Evolutionary conservation across 2,329 filamentous ascomycete species (phyloP), one percentile per base, ranked within the genome.

Genomic region (Exophiala sideris): DNA sequence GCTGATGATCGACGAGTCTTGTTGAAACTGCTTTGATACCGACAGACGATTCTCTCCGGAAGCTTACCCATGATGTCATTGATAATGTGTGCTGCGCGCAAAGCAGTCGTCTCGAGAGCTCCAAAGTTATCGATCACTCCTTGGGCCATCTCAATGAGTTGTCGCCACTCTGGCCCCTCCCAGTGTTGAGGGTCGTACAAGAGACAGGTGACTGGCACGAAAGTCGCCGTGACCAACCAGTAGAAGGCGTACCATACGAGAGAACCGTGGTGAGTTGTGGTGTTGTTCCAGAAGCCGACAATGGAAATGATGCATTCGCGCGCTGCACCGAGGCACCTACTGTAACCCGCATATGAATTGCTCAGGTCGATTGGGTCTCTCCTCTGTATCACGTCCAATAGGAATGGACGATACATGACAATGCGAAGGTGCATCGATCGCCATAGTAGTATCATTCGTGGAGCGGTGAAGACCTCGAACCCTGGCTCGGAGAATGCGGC

Each of bases 201-300:
- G 35, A 63, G 61, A 44, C 57, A 64, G 1, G 59, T 64, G 9
- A 60, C 61, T 48, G 63, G 62, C 24, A 64, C 61, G 29, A 64
- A 63, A 33, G 57, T 61, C 9, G 62, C 62, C 3, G 61, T 64
- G 7, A 64, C 49, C 16, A 63, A 49, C 62, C 62, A 64, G 48
- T 58, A 64, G 7, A 59, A 63, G 2, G 62, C 61, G 48, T 64
- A 64, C 61, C 62, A 64, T 1, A 57, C 57, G 6, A 64, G 50
- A 3, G 61, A 59, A 12, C 62, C 50, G 12, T 47, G 52, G 2
- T 57, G 50, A 35, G 52, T 61, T 34, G 58, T 57, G 1, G 57
- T 63, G 2, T 52, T 59, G 12, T 59, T 50, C 8, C 61, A 56
- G 32, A 63, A 64, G 7, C 48, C 52, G 33, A 41, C 54, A 62